Evolutionary conservation across 176 grass and related monocot species (phyloP), one percentile per base, ranked within the genome.

Genomic region (Oryza glaberrima): DNA sequence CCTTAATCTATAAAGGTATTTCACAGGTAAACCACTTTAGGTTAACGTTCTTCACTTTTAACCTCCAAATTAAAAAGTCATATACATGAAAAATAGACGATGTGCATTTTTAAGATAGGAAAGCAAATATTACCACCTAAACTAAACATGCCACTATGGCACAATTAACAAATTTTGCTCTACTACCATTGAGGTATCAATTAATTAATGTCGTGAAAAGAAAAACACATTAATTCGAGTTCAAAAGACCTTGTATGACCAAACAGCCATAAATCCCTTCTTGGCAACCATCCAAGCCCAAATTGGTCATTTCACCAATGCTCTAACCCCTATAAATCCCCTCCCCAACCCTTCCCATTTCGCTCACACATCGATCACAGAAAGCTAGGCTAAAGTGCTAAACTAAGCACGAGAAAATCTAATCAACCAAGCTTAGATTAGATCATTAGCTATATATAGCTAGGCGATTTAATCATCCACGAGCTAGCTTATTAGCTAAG

Each of bases 241-340:
- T 28, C 28, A 28, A n/a, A 58, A 58, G 0, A 44, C 36, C 2
- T 35, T 46, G 12, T 58, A 12, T 34, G 65, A 9, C 25, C 17
- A 79, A 49, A 7, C 6, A 73, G 4, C 43, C 35, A 58, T 10
- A 43, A 46, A 49, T 28, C 11, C 43, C 45, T 23, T 11, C 6
- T n/a, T 63, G 2, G 5, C 61, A 38, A 40, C 58, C 16, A n/a
- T 10, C 70, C 44, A 81, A 72, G 81, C 32, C 89, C 71, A 91
- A 65, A 16, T 22, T 69, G 43, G 85, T 70, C 89, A 87, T 80
- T 84, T 84, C 81, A 51, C 65, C 63, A 0, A 8, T 1, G 22
- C 48, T 5, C 41, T 10, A 56, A 72, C 49, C 67, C 61, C 76
- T 91, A 87, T 84, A 91, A 87, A 91, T 76, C 7, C 52, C 70